These are phyloP conservation scores for Sclerotinia subarctica DNA, from an alignment of 2,329 filamentous ascomycete species.

Conservation along the genomic window DNA sequence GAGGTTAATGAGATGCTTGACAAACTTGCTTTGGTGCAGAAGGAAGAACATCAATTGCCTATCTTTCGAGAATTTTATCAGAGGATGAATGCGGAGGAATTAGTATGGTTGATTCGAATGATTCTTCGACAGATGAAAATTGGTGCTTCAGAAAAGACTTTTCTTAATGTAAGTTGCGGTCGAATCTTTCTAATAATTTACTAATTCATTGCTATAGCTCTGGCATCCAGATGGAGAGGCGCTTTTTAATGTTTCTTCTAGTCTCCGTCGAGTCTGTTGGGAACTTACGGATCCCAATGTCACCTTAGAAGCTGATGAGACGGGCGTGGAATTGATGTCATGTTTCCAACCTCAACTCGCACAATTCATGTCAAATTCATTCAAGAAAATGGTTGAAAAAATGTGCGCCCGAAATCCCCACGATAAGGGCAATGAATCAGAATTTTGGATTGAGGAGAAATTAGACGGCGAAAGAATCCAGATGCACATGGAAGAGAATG, in stretches of 20 bases:
- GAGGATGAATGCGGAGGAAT: constrained; percentile 87
- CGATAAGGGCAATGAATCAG: constrained; percentile 65
- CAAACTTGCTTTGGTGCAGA: constrained; percentile 67
- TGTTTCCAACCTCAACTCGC: constrained; percentile 96
- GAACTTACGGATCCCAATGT: constrained; percentile 74
- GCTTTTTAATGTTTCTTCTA: constrained; percentile 87
- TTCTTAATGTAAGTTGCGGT: constrained; percentile 55
- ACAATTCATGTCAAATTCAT: constrained; percentile 81
- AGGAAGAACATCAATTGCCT: constrained; percentile 78
- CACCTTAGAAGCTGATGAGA: constrained; percentile 70
- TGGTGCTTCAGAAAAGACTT: constrained; percentile 80
- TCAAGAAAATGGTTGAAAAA: constrained; percentile 73
- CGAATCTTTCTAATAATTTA: background rate
- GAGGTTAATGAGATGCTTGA: constrained; percentile 89
- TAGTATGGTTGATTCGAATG: constrained; percentile 93
- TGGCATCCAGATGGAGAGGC: constrained; percentile 78
- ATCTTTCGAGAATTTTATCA: constrained; percentile 83
- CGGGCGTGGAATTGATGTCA: constrained; percentile 79
- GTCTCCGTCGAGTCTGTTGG: constrained; percentile 88
- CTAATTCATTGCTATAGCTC: constrained; percentile 50
- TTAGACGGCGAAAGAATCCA: constrained; percentile 97
- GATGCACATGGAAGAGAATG: constrained; percentile 80
- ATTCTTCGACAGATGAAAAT: constrained; percentile 75
- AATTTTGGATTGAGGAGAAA: constrained; percentile 98
- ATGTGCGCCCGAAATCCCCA: constrained; percentile 44